Evolutionary conservation across 495 filamentous ascomycete genomes (phyloP), one percentile per base, ranked within the genome.

Genomic region (Venustampulla echinocandica): DNA sequence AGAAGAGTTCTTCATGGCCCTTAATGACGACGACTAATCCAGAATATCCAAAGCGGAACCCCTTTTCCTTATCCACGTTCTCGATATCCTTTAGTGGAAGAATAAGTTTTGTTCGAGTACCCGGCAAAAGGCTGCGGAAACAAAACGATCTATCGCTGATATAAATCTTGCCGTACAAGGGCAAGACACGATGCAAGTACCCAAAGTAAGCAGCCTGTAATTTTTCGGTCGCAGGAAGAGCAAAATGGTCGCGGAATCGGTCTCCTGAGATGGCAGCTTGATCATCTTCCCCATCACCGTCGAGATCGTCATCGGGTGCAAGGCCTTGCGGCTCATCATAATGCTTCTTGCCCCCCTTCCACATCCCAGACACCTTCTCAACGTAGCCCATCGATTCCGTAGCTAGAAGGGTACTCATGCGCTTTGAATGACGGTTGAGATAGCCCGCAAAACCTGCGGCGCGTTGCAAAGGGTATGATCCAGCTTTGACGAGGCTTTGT

Each of bases 331-430:
- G 74, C 23, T 90, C 84, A 15, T 82, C 76, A 54, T 96, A 98
- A 62, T 98, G 92, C 56, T 80, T 85, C 58, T 82, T 81, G 14
- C 87, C 86, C 23, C 92, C 92, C 46, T 87, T 82, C 84, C 92
- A 93, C 86, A 97, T 97, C 28, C 88, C 92, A 3, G 90, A 95
- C 0, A 97, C 90, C 59, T 95, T 95, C 55, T 94, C 90, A 22
- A 95, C 80, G 61, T 98, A 98, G 14, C 87, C 87, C 87, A 95
- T 97, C 1, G 92, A 93, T 58, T 96, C 89, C 2, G 84, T 86
- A 23, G 93, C 88, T 18, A 98, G 61, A 20, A 96, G 70, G 46
- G 68, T 87, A 48, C 87, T 90, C 81, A 97, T 89, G 30, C 80
- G 77, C 46, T 82, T 84, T 13, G 71, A 67, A 13, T 82, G 78